Base-by-base conservation (phyloP, 31 red algal species). In the Asparagopsis taxiformis region DNA sequence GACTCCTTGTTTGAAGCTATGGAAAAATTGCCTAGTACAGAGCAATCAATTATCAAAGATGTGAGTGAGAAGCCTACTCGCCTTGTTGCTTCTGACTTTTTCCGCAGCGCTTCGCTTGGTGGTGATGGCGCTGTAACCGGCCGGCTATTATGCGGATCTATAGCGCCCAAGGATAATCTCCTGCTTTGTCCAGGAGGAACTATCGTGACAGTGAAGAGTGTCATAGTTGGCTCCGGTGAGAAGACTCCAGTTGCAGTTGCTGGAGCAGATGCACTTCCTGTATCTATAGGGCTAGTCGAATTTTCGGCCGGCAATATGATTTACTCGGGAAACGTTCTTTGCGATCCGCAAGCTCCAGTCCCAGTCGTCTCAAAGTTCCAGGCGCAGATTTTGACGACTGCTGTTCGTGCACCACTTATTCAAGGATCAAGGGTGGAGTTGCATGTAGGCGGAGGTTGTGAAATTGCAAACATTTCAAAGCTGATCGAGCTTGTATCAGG, bases 381-480 rank as follows among this genome's bases (percentile, higher is more conserved):
- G 28, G 85, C 85, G 6, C 79, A 70, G 17, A 21, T 96, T 33
- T 32, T 89, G 23, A 79, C 66, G 26, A 66, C 61, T 26, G 48
- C 48, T 0, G 33, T 46, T 8, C 33, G 28, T n/a, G 53, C 52
- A 38, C 57, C 86, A 25, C 23, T 96, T 16, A 59, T 91, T 1
- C 84, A 74, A 65, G 92, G 92, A 22, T 57, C 76, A 13, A 75
- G 66, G 20, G 84, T 83, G 19, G 85, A 78, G 28, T 54, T 89
- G 55, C 83, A 89, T 56, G 56, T 85, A 5, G 82, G 82, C 0
- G 79, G 80, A 28, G 76, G 64, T 26, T 34, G 65, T 16, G 89
- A 83, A 58, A 73, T 59, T 21, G 80, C 81, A 9, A 49, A 55
- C 24, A 75, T 93, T 17, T 52, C 69, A 11, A 66, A 72, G 59